A percentile compares a stretch with the other conserved stretches of the same genome.
These are phyloP conservation scores for Lenzites betulinus DNA, from an alignment of 768 basidiomycete genomes.

Conservation along the genomic window DNA sequence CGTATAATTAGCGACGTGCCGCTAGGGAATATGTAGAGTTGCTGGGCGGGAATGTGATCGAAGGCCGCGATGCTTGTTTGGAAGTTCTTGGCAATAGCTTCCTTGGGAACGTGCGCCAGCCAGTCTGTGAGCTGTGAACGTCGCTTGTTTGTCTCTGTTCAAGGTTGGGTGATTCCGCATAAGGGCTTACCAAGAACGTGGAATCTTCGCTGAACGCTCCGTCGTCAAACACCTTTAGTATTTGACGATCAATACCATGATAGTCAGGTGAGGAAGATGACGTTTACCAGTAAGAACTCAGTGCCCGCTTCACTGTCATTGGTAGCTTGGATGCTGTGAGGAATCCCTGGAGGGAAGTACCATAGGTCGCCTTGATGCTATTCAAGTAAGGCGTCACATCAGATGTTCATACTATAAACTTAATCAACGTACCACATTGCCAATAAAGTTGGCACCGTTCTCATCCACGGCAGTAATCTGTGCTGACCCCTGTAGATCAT, in stretches of 20 bases:
- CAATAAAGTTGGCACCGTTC: conserved; percentile 49
- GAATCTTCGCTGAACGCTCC: conserved; percentile 38
- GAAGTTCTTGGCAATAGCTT: conserved; percentile 41
- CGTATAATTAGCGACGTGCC: conserved; percentile 21
- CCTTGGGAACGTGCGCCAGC: conserved; percentile 37
- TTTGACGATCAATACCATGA: background rate
- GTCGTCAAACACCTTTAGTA: conserved; percentile 40
- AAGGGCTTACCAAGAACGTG: conserved; percentile 35
- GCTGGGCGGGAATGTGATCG: conserved; percentile 31
- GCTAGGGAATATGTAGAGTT: conserved; percentile 36
- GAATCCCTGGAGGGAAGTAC: conserved; percentile 58
- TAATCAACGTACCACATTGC: conserved; percentile 42
- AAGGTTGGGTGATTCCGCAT: background rate
- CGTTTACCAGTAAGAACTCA: conserved; percentile 51
- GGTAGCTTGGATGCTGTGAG: conserved; percentile 55
- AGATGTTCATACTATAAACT: background rate
- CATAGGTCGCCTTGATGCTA: conserved; percentile 51
- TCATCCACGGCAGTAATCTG: conserved; percentile 50
- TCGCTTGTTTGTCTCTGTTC: conserved; percentile 7
- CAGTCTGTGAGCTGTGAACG: conserved; percentile 33
- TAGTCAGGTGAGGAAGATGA: background rate
- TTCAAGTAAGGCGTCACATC: background rate
- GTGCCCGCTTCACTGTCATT: conserved; percentile 40
- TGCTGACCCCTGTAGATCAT: conserved; percentile 6
- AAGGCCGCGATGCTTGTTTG: conserved; percentile 32